Percentiles rank a stretch among this genome's conserved stretches.
Evolutionary conservation across 805 yeast species (phyloP).

Genomic region (Komagataella pastoris): DNA sequence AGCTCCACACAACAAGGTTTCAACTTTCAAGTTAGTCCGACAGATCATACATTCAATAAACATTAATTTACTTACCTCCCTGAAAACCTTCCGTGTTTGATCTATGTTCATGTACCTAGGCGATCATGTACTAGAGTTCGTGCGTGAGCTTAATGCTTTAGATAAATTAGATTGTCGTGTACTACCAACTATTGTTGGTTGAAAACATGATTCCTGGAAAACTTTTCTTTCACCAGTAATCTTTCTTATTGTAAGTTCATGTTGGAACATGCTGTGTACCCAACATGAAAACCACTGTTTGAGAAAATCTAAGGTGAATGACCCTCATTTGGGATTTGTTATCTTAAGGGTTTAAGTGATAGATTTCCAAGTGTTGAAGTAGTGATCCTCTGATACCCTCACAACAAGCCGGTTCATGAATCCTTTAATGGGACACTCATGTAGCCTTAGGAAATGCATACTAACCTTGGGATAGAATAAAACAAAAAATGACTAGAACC

Average conservation of each 20-base stretch:
- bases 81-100: background rate
- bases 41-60: background rate
- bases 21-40: constrained; percentile 8
- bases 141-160: background rate
- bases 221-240: background rate
- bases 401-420: constrained; percentile 23
- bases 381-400: background rate
- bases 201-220: background rate
- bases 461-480: background rate
- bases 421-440: constrained; percentile 33
- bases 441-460: constrained; percentile 20
- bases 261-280: background rate
- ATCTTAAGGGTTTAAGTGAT: background rate
- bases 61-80: background rate
- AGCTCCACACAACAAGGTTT: constrained; percentile 29
- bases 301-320: background rate
- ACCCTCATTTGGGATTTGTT: background rate
- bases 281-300: background rate
- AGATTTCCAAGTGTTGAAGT: background rate
- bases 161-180: background rate
- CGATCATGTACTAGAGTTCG: background rate
- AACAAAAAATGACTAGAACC: constrained; percentile 77
- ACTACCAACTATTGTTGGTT: background rate
- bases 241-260: background rate
- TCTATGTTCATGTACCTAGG: background rate